Base-by-base conservation (phyloP, 139 green algal genomes). In the Spirogloea muscicola region DNA sequence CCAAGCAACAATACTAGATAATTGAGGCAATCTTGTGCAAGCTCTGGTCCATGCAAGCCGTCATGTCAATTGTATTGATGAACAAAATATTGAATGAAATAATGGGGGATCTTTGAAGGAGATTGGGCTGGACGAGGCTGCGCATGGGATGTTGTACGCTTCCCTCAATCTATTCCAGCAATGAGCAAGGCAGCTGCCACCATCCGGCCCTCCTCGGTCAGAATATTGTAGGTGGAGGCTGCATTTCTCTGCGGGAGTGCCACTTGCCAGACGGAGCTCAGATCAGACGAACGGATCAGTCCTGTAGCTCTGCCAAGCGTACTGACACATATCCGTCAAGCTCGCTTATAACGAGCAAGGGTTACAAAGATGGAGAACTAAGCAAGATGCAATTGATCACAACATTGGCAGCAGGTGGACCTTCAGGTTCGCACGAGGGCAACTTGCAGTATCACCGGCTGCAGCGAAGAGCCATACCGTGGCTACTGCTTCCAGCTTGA, bases 101-200 rank as follows among this genome's bases (percentile, higher is more conserved):
- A n/a, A n/a, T n/a, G n/a, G n/a, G n/a, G n/a, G n/a, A n/a, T n/a
- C n/a, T n/a, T n/a, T n/a, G n/a, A n/a, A n/a, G n/a, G n/a, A n/a
- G n/a, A n/a, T n/a, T n/a, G n/a, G n/a, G n/a, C n/a, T n/a, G n/a
- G n/a, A n/a, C n/a, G n/a, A n/a, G n/a, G n/a, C n/a, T n/a, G n/a
- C n/a, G n/a, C n/a, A n/a, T n/a, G n/a, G n/a, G n/a, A n/a, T n/a
- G n/a, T n/a, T n/a, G n/a, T n/a, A n/a, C n/a, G n/a, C n/a, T n/a
- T n/a, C n/a, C n/a, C n/a, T n/a, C n/a, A n/a, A n/a, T n/a, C n/a
- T n/a, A n/a, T n/a, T n/a, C n/a, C n/a, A n/a, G n/a, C n/a, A n/a
- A n/a, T 58, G 39, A 68, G 59, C 7, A 68, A 31, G 29, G 59
- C 59, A 58, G 59, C 59, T 21, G 59, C 59, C 6, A 68, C 59